A percentile compares a stretch with the other conserved stretches of the same genome.
phyloP scores from a whole-genome alignment of 495 filamentous ascomycete genomes.

The Xylaria curta region DNA sequence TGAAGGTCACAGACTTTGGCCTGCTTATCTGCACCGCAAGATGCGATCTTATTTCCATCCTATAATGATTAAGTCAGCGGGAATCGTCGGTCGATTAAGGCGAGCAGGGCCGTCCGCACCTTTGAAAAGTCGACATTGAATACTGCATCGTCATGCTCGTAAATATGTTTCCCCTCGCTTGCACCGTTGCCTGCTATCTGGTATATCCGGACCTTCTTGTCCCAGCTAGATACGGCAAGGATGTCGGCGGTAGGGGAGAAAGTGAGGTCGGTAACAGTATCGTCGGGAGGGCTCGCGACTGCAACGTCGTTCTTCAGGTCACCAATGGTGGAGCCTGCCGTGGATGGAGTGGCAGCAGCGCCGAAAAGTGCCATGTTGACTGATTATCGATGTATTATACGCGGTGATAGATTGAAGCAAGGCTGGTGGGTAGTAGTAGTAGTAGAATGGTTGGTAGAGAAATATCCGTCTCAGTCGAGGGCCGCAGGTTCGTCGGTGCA shows the following conservation, averaged over 20 bases:
- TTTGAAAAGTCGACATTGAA: conserved; percentile 82
- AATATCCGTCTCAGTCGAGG: neutral
- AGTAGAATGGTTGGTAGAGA: neutral
- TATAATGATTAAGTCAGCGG: conserved; percentile 34
- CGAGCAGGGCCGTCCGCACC: conserved; percentile 56
- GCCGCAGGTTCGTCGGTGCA: neutral
- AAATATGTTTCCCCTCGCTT: conserved; percentile 77
- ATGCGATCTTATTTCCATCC: conserved; percentile 69
- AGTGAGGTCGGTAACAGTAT: conserved; percentile 82
- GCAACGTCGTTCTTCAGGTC: conserved; percentile 90
- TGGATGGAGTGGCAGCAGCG: conserved; percentile 36
- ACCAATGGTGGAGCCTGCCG: conserved; percentile 73
- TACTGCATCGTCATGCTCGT: conserved; percentile 78
- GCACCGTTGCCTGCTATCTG: conserved; percentile 75
- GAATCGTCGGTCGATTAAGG: neutral
- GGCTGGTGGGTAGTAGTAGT: neutral
- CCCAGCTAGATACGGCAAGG: conserved; percentile 88
- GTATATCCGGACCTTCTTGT: conserved; percentile 93
- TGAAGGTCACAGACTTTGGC: conserved; percentile 76
- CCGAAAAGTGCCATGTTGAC: conserved; percentile 72
- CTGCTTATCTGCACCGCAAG: conserved; percentile 77
- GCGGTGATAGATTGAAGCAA: neutral
- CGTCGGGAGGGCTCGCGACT: conserved; percentile 76
- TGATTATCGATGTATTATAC: neutral
- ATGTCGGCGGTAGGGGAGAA: conserved; percentile 82